Conservation (phyloP, 2,329 filamentous ascomycete genomes). For the Xenosphaeropsis pyriputrescens region DNA sequence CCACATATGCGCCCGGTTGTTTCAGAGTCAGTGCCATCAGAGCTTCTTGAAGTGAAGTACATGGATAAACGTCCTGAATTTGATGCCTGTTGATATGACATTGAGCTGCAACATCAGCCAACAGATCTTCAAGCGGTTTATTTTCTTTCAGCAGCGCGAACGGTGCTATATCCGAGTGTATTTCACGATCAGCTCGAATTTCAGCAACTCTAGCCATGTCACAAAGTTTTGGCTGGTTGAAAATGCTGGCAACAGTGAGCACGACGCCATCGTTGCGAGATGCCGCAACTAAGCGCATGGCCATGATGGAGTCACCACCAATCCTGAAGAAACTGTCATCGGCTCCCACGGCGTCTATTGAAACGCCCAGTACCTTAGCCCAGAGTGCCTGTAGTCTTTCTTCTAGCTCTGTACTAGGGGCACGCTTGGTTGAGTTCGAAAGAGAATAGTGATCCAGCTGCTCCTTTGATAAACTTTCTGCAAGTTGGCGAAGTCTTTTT, state of each 20-base stretch:
- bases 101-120: neutral
- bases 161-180: too few relatives aligned
- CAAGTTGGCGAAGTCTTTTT: neutral
- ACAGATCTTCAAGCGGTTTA: too few relatives aligned
- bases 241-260: neutral
- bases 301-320: constrained; percentile 28
- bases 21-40: constrained; percentile 19
- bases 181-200: too few relatives aligned
- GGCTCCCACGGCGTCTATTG: constrained; percentile 13
- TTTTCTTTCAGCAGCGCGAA: too few relatives aligned
- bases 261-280: neutral
- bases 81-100: constrained; percentile 1
- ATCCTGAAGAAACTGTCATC: constrained; percentile 22
- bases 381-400: constrained; percentile 21
- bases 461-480: neutral
- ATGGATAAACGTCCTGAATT: constrained; percentile 21
- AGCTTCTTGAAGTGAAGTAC: constrained; percentile 19
- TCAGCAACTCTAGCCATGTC: too few relatives aligned
- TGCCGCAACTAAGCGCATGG: constrained; percentile 26
- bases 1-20: constrained; percentile 17
- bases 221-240: too few relatives aligned
- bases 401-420: constrained; percentile 6
- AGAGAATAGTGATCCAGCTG: neutral
- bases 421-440: neutral
- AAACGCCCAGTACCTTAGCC: constrained; percentile 23